phyloP scores from a whole-genome alignment of 2,329 filamentous ascomycete genomes.

The Colletotrichum navitas region DNA sequence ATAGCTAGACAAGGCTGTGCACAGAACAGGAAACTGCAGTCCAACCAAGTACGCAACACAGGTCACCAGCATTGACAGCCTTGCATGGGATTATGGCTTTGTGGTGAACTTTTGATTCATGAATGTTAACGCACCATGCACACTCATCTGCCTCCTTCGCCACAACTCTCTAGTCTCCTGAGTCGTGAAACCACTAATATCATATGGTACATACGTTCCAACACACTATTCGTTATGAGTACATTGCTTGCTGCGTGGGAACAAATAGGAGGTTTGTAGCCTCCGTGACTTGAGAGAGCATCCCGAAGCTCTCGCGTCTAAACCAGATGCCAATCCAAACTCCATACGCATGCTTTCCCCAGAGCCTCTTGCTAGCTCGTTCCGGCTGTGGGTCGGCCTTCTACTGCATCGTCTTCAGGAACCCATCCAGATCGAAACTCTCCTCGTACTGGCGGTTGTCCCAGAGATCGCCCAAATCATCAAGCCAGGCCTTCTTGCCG shows the following conservation, averaged over 20 bases:
- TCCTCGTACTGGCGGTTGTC: constrained; percentile 98
- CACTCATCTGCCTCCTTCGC: constrained; percentile 1
- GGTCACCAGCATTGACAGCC: background rate
- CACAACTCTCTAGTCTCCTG: background rate
- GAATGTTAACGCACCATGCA: background rate
- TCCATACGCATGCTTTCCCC: constrained; percentile 29
- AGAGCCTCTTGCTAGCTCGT: background rate
- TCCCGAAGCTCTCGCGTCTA: constrained; percentile 32
- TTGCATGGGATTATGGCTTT: background rate
- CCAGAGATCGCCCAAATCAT: constrained; percentile 96
- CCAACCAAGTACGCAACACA: background rate
- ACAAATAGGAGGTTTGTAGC: constrained; percentile 3
- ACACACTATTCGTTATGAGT: constrained; percentile 36
- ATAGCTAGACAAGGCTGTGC: background rate
- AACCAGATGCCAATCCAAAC: constrained; percentile 38
- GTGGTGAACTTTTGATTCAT: background rate
- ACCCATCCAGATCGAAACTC: constrained; percentile 95
- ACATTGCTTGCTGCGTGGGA: constrained; percentile 22
- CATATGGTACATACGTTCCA: constrained; percentile 35
- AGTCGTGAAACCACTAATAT: constrained; percentile 17
- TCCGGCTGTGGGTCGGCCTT: constrained; percentile 5
- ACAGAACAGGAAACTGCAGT: too few relatives aligned
- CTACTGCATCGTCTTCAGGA: constrained; percentile 91
- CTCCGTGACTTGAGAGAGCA: constrained; percentile 23
- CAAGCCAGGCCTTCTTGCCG: constrained; percentile 95